phyloP scores from a whole-genome alignment of 2,329 filamentous ascomycete genomes.

The Diaporthe citrichinensis region DNA sequence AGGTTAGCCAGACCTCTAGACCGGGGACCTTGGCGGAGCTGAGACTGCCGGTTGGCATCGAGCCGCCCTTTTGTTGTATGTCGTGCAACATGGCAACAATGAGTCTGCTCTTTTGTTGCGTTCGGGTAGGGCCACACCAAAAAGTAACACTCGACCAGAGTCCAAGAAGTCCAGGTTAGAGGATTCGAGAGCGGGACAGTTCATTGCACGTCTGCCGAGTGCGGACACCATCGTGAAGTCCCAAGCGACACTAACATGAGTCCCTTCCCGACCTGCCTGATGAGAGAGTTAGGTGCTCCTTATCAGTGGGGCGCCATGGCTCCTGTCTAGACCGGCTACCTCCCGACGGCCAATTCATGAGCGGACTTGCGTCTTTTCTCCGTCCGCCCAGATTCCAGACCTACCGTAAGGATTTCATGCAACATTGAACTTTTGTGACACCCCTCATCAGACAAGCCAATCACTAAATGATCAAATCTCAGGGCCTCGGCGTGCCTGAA shows the following conservation, averaged over 20 bases:
- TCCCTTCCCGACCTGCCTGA: conserved; percentile 14
- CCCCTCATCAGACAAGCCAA: conserved; percentile 19
- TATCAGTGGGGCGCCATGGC: conserved; percentile 26
- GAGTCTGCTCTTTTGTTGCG: neutral
- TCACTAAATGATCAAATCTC: conserved; percentile 21
- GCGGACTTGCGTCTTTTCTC: neutral
- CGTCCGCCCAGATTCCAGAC: conserved; percentile 24
- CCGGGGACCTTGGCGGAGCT: neutral
- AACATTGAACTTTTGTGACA: conserved; percentile 5
- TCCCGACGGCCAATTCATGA: neutral
- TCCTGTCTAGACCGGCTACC: conserved; percentile 6
- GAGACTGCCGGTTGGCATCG: neutral
- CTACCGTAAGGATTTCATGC: neutral
- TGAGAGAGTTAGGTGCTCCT: neutral
- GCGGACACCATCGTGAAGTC: neutral
- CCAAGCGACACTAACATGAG: neutral
- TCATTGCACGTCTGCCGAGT: neutral
- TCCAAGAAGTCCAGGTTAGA: neutral
- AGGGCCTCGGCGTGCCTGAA: conserved; percentile 6
- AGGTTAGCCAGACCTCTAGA: neutral
- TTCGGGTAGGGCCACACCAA: neutral
- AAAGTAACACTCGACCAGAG: neutral
- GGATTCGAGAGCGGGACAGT: too few relatives aligned
- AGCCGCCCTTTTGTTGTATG: neutral
- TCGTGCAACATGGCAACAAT: neutral